Evolutionary conservation across 73 alveolate species (phyloP).

Genomic region (Uronychia binucleata): DNA sequence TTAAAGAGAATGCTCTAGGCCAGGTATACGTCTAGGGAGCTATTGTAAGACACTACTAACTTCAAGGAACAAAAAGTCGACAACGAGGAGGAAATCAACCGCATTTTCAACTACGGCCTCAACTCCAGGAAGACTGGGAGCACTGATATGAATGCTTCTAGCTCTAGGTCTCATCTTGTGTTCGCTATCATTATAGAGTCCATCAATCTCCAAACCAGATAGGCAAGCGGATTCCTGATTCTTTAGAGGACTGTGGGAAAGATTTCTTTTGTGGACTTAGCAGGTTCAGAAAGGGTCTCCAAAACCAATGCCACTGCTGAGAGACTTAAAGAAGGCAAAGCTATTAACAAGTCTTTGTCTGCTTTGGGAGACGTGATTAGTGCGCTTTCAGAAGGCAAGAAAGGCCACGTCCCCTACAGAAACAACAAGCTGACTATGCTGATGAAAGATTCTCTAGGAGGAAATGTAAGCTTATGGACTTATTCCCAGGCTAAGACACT

Average conservation of each 20-base stretch:
- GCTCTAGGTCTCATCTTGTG: constrained; percentile 75
- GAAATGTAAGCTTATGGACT: constrained; percentile 50
- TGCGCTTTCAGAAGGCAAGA: constrained; percentile 78
- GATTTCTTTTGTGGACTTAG: constrained; percentile 64
- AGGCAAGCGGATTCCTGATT: not conserved
- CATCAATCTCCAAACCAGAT: constrained; percentile 31
- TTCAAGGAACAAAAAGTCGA: not conserved
- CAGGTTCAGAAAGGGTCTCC: constrained; percentile 60
- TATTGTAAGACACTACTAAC: not conserved
- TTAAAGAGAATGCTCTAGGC: constrained; percentile 61
- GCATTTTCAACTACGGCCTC: constrained; percentile 51
- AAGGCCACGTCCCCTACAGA: constrained; percentile 82
- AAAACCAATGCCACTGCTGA: constrained; percentile 64
- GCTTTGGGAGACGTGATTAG: constrained; percentile 90
- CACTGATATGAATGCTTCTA: constrained; percentile 74
- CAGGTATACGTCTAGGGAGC: constrained; percentile 50
- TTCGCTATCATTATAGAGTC: constrained; percentile 63
- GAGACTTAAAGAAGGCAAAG: constrained; percentile 81
- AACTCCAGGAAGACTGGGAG: constrained; percentile 54
- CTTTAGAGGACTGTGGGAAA: constrained; percentile 49
- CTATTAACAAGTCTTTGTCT: constrained; percentile 87
- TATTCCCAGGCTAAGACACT: constrained; percentile 81
- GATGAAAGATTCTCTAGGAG: constrained; percentile 92
- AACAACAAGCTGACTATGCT: constrained; percentile 77
- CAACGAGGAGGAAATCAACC: constrained; percentile 26